A percentile compares a stretch with the other conserved stretches of the same genome.
phyloP scores from a whole-genome alignment of 2,329 filamentous ascomycete genomes.

The Aspergillus arachidicola region DNA sequence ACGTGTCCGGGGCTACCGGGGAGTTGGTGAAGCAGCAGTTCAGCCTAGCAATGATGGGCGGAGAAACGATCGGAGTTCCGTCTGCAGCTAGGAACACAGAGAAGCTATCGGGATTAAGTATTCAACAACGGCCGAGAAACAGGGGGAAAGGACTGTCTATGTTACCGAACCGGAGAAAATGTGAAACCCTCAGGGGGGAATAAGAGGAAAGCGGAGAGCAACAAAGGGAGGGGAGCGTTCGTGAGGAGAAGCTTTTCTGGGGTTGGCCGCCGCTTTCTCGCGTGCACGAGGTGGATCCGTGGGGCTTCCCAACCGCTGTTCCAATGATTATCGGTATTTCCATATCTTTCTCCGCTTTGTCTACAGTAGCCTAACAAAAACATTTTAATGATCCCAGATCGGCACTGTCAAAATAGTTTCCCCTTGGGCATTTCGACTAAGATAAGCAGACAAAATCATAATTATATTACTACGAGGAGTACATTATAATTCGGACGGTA shows the following conservation, averaged over 20 bases:
- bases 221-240: slow-evolving; percentile 2
- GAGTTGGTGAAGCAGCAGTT: background rate
- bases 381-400: background rate
- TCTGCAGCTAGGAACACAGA: background rate
- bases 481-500: background rate
- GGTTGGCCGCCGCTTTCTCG: slow-evolving; percentile 9
- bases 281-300: slow-evolving; percentile 5
- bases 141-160: background rate
- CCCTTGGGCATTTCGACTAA: background rate
- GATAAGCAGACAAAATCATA: background rate
- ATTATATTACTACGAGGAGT: background rate
- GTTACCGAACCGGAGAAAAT: background rate
- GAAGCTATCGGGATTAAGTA: background rate
- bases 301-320: background rate
- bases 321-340: slow-evolving; percentile 2
- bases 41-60: background rate
- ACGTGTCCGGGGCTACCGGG: background rate
- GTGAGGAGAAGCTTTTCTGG: slow-evolving; percentile 13
- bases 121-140: background rate
- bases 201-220: background rate
- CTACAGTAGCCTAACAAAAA: background rate
- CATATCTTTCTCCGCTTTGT: background rate
- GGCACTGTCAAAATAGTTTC: background rate
- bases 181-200: background rate
- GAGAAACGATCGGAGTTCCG: slow-evolving; percentile 2